Evolutionary conservation across 2,329 filamentous ascomycete species (phyloP).

Genomic region (Dendryphion nanum): DNA sequence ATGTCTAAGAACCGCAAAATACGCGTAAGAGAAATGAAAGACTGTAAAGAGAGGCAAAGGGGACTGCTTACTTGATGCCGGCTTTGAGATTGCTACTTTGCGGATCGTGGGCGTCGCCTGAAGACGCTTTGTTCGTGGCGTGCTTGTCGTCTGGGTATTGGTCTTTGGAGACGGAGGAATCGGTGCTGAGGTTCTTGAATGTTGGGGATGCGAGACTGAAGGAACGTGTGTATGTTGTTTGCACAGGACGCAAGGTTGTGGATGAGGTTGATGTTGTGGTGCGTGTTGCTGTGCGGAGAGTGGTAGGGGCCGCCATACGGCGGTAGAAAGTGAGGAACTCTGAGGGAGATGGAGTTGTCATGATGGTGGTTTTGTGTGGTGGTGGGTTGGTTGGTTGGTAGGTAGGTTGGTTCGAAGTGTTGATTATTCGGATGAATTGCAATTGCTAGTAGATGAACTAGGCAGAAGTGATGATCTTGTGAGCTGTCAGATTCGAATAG

Average conservation of each 20-base stretch:
- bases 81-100: conserved; percentile 16
- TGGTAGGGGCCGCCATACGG: conserved; percentile 7
- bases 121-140: conserved; percentile 21
- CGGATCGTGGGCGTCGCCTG: conserved; percentile 21
- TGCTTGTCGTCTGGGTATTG: conserved; percentile 14
- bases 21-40: neutral
- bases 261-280: neutral
- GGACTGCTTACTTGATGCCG: conserved; percentile 21
- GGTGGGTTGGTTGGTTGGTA: neutral
- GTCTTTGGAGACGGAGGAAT: conserved; percentile 5
- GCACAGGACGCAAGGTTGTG: neutral
- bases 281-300: neutral
- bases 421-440: neutral
- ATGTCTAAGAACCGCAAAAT: neutral
- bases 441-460: neutral
- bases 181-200: conserved; percentile 1
- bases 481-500: no score
- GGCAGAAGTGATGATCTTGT: no score
- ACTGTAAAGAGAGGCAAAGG: neutral
- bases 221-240: conserved; percentile 1
- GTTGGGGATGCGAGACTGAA: conserved; percentile 3
- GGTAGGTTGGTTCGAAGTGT: neutral
- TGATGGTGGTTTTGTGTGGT: neutral
- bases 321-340: conserved; percentile 41
- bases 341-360: conserved; percentile 21